These are phyloP conservation scores for Jasminum sambac DNA, from an alignment of 257 asterid species.

Conservation along the genomic window DNA sequence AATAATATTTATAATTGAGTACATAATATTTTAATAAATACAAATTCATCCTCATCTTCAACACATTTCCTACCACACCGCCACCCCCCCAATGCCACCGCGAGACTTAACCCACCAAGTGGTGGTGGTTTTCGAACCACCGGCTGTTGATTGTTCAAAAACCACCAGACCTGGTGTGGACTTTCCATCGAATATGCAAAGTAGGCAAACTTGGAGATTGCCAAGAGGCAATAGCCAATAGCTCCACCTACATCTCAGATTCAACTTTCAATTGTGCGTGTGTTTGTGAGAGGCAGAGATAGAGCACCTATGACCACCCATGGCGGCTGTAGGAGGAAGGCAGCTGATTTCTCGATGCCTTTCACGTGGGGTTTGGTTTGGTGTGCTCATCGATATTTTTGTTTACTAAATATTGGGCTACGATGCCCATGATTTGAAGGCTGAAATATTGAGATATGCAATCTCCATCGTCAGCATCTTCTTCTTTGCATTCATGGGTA, in stretches of 20 bases:
- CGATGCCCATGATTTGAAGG: slow-evolving; percentile 47
- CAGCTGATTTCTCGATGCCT: slow-evolving; percentile 67
- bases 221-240: not conserved
- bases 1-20: too few species aligned
- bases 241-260: not conserved
- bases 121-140: too few species aligned
- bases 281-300: not conserved
- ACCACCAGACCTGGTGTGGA: slow-evolving; percentile 21
- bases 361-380: slow-evolving; percentile 88
- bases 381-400: slow-evolving; percentile 59
- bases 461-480: slow-evolving; percentile 54
- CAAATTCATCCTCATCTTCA: too few species aligned
- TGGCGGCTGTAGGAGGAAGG: slow-evolving; percentile 25
- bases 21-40: too few species aligned
- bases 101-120: too few species aligned
- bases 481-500: slow-evolving; percentile 54
- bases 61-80: too few species aligned
- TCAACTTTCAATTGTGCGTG: not conserved
- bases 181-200: not conserved
- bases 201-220: not conserved
- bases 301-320: slow-evolving; percentile 12
- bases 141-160: too few species aligned
- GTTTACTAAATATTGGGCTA: slow-evolving; percentile 50
- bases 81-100: too few species aligned
- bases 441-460: slow-evolving; percentile 47